Percentiles rank a stretch among this genome's conserved stretches.
Conservation (phyloP, 225 moss, liverwort and hornwort species). For the Sphagnum tenellum region DNA sequence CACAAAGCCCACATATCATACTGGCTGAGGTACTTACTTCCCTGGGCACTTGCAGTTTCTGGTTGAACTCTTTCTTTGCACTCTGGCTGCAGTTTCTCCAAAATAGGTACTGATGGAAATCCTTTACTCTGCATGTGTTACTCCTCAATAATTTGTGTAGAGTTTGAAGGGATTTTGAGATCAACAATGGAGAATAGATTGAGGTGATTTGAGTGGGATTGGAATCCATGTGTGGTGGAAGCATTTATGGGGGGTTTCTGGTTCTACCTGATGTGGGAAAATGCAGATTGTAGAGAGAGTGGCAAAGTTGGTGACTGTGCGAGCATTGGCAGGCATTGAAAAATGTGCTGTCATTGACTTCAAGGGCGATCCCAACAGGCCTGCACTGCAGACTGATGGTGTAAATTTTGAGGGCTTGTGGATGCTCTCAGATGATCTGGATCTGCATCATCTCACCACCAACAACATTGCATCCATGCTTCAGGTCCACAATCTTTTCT, state of each 20-base stretch:
- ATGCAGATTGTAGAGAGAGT: constrained; percentile 87
- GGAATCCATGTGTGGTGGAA: no score
- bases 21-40: constrained; percentile 59
- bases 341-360: constrained; percentile 88
- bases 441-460: constrained; percentile 76
- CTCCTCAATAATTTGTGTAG: background rate
- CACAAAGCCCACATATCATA: constrained; percentile 53
- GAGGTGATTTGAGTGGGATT: no score
- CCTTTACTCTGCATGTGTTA: no score
- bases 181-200: no score
- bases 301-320: constrained; percentile 67
- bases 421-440: constrained; percentile 74
- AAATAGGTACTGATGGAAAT: no score
- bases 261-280: background rate
- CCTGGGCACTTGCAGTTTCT: no score
- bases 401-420: constrained; percentile 91
- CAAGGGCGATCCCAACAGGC: constrained; percentile 54
- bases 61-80: no score
- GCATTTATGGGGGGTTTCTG: background rate
- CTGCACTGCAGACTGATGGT: constrained; percentile 88
- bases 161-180: no score
- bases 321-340: constrained; percentile 74
- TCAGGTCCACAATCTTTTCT: constrained; percentile 12
- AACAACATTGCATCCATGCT: constrained; percentile 91
- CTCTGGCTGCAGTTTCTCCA: no score